These are phyloP conservation scores for Didymella keratinophila DNA, from an alignment of 2,329 filamentous ascomycete species.

Conservation along the genomic window DNA sequence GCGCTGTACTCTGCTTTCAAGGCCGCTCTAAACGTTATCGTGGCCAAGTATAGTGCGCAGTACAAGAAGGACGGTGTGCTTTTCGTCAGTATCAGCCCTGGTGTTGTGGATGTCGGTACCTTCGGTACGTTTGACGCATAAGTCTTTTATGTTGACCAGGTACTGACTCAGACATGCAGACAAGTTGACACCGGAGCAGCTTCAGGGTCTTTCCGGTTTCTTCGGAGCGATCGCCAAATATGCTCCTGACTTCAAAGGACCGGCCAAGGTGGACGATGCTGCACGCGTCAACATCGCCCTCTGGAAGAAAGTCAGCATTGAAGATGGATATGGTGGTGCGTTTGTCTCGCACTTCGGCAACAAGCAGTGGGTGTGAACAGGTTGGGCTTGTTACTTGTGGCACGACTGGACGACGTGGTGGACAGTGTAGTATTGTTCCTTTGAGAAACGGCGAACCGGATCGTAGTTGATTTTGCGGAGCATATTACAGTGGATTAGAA, in stretches of 20 bases:
- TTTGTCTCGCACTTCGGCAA: conserved; percentile 64
- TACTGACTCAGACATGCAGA: conserved; percentile 10
- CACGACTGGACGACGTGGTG: too few relatives aligned
- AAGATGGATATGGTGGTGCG: conserved; percentile 57
- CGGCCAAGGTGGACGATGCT: conserved; percentile 26
- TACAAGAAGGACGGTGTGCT: conserved; percentile 61
- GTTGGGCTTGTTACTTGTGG: too few relatives aligned
- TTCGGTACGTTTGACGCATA: background rate
- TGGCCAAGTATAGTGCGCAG: conserved; percentile 58
- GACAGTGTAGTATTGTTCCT: too few relatives aligned
- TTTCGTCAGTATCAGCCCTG: conserved; percentile 62
- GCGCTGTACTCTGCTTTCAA: conserved; percentile 60
- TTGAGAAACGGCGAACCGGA: too few relatives aligned
- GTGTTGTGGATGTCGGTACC: conserved; percentile 57
- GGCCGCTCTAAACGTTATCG: conserved; percentile 61
- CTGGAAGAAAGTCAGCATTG: conserved; percentile 53
- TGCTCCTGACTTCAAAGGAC: conserved; percentile 27
- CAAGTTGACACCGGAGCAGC: conserved; percentile 27
- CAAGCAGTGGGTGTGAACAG: conserved; percentile 59
- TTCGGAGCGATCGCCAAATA: conserved; percentile 32
- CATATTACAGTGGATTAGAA: too few relatives aligned
- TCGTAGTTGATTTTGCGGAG: too few relatives aligned
- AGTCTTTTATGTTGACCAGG: too few relatives aligned
- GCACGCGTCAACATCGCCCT: conserved; percentile 43
- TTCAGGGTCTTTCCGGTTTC: conserved; percentile 37